Evolutionary conservation across 768 basidiomycete species (phyloP), one percentile per base, ranked within the genome.

Genomic region (Amanita rimosa): DNA sequence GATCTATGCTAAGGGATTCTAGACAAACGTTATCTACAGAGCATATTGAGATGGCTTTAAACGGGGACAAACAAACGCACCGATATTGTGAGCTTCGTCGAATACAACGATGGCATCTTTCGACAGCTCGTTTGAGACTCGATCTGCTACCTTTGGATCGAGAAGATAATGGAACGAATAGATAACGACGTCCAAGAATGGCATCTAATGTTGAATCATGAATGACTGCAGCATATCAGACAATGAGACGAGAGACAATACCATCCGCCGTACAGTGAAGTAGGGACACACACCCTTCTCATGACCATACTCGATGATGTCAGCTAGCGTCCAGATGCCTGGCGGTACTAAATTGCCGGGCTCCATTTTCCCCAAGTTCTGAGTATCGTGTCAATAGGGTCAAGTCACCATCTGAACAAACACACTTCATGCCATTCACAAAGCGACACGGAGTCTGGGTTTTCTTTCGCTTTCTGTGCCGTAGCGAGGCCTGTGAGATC

Each of bases 21-120:
- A 99, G 95, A 65, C 96, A 99, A 40, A 99, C 96, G 62, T 99
- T 99, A 60, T 99, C 95, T 98, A 55, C 79, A 78, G 27, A 37
- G 58, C 11, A 48, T 51, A 37, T 31, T 29, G n/a, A 36, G 19
- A 43, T 27, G 2, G 19, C 14, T 21, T 10, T 9, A 21, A 31
- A 36, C 21, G 11, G 22, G 21, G n/a, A 16, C 22, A 17, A 17
- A 35, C 29, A 45, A 46, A 29, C 73, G 49, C 56, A 93, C 94
- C 94, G 45, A 99, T 99, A 62, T 99, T 99, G 65, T 99, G 96
- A 13, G 96, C 96, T 62, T 99, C 96, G 59, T 99, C 96, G 59
- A 99, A 99, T 1, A 99, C 96, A 34, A 99, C 93, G 46, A 99
- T 99, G 26, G 92, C 85, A 62, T 99, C 96, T 59, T 97, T 98